Evolutionary conservation across 2,329 filamentous ascomycete species (phyloP).

Genomic region (Rutstroemia sp.): DNA sequence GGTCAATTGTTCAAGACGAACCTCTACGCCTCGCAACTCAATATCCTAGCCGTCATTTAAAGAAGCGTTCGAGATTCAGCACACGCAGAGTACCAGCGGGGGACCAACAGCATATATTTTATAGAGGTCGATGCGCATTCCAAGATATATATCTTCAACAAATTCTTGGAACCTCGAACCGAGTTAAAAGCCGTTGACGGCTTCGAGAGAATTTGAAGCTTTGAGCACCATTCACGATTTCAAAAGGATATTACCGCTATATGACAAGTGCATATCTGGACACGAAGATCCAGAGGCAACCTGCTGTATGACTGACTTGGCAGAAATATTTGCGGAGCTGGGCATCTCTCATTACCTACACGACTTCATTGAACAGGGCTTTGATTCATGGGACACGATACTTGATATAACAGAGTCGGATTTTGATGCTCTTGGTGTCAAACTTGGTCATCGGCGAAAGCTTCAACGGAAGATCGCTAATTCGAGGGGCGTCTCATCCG

Average conservation of each 20-base stretch:
- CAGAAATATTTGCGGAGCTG: conserved; percentile 62
- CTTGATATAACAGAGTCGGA: conserved; percentile 80
- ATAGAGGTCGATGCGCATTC: neutral
- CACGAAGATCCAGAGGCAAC: conserved; percentile 27
- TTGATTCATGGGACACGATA: conserved; percentile 78
- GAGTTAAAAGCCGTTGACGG: neutral
- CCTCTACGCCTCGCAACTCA: neutral
- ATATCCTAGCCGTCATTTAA: neutral
- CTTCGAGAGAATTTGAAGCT: neutral
- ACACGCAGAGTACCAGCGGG: neutral
- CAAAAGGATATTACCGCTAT: neutral
- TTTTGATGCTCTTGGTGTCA: conserved; percentile 67
- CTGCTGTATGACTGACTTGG: conserved; percentile 46
- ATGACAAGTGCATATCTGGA: conserved; percentile 20
- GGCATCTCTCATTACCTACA: conserved; percentile 72
- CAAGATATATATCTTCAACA: neutral
- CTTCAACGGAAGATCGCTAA: conserved; percentile 78
- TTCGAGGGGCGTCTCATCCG: conserved; percentile 49
- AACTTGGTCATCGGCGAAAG: conserved; percentile 77
- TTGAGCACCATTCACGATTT: neutral
- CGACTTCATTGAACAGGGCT: conserved; percentile 67
- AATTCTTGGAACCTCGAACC: neutral
- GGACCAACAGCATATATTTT: neutral
- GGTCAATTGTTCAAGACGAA: neutral
- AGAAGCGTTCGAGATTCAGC: neutral